Evolutionary conservation across 148 eudicot species (phyloP), one percentile per base, ranked within the genome.

Genomic region (Limonium bicolor): DNA sequence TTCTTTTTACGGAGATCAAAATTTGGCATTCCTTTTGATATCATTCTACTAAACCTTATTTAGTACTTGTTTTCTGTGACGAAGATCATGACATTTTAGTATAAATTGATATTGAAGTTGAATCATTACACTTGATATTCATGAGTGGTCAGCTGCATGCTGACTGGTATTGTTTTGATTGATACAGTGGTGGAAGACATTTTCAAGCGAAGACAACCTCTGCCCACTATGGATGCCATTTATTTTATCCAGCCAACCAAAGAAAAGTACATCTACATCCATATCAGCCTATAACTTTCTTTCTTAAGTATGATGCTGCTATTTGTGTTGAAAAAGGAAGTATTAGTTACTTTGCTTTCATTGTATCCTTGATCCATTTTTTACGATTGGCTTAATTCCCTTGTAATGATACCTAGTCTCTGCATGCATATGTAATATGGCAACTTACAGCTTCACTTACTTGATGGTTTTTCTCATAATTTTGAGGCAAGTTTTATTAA

Each of bases 181-280:
- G 27, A 42, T 73, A 65, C 81, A 82, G 96, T 87, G 83, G 96
- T 87, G 64, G 96, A 87, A 69, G 96, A 82, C 64, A 82, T 87
- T 49, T 76, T 71, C 66, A 79, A 60, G 69, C 63, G 94, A 66
- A 79, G 96, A 56, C 96, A 87, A 50, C 90, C 96, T 33, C 48
- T 82, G 62, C 90, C 90, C 33, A 65, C 94, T 31, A 73, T 79
- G 96, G 94, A 87, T 56, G 94, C 96, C 35, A 73, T 87, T 57
- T 87, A 87, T 61, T 87, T 71, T 58, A 72, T 87, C 57, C 94
- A 79, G 71, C 96, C 96, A 48, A 64, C 80, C 16, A 79, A 76
- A 73, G 90, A 87, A 49, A 87, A 87, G 96, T 87, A 79, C 48
- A 18, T 41, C 16, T 51, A 14, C 32, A 25, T 53, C 16, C 13